Evolutionary conservation across 192 early-diverging fungal species (phyloP).

Genomic region (Podila clonocystis): DNA sequence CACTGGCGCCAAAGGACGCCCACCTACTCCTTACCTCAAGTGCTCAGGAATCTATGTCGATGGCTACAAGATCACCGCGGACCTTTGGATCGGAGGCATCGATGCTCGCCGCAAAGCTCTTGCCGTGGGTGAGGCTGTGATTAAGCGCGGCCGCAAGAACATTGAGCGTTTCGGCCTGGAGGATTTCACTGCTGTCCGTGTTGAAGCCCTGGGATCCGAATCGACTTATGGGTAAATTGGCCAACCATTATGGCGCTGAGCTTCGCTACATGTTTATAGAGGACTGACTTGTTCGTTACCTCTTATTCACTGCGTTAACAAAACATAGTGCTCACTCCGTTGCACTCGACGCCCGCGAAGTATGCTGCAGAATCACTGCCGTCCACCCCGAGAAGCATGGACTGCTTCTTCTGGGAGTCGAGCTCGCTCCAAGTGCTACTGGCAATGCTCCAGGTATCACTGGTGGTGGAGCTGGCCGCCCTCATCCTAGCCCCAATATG

Average conservation of each 20-base stretch:
- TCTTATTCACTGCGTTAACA: background rate
- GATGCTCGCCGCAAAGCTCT: constrained; percentile 68
- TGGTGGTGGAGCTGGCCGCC: constrained; percentile 63
- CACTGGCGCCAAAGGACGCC: constrained; percentile 65
- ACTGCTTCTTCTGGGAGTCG: constrained; percentile 39
- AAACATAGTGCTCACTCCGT: constrained; percentile 25
- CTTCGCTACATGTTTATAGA: background rate
- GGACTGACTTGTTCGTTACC: background rate
- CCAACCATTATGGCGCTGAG: no score
- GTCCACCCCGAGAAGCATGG: constrained; percentile 41
- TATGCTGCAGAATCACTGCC: constrained; percentile 50
- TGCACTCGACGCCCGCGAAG: constrained; percentile 39
- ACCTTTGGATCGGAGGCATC: constrained; percentile 67
- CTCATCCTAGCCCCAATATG: constrained; percentile 65
- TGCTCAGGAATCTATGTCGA: constrained; percentile 71
- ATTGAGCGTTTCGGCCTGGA: constrained; percentile 56
- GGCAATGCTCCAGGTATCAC: constrained; percentile 54
- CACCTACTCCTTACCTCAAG: constrained; percentile 67
- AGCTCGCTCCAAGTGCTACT: constrained; percentile 50
- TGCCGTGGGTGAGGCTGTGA: constrained; percentile 66
- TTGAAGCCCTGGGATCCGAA: constrained; percentile 70
- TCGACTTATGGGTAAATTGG: constrained; percentile 65
- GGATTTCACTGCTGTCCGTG: constrained; percentile 61
- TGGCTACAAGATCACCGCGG: constrained; percentile 67
- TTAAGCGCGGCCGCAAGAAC: constrained; percentile 55